Evolutionary conservation across 805 yeast species (phyloP).

Genomic region (Candida parachauliodes): DNA sequence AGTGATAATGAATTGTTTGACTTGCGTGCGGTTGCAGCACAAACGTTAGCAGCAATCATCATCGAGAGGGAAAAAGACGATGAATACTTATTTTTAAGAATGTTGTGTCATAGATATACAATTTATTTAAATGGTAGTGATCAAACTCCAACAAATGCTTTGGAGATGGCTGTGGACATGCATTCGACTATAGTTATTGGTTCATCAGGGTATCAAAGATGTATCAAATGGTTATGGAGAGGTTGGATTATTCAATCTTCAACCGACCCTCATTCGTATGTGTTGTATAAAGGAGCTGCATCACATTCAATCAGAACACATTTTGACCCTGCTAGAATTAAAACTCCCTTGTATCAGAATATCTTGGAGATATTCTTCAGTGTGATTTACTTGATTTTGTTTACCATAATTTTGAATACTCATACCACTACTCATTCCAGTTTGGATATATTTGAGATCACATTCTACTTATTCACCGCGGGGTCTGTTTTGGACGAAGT

Average conservation of each 20-base stretch:
- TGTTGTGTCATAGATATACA: conserved; percentile 73
- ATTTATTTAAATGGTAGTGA: conserved; percentile 62
- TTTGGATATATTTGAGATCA: conserved; percentile 46
- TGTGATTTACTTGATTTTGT: conserved; percentile 56
- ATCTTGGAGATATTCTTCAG: conserved; percentile 66
- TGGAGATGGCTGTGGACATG: conserved; percentile 83
- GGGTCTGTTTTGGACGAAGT: conserved; percentile 69
- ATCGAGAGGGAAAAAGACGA: conserved; percentile 62
- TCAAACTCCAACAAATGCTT: conserved; percentile 63
- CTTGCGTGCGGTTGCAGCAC: conserved; percentile 66
- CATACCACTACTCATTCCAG: conserved; percentile 37
- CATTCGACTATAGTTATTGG: conserved; percentile 76
- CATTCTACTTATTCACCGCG: conserved; percentile 62
- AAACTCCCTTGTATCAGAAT: conserved; percentile 82
- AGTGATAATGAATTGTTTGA: conserved; percentile 63
- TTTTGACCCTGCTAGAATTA: conserved; percentile 78
- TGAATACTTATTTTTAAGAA: conserved; percentile 62
- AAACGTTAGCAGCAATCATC: conserved; percentile 63
- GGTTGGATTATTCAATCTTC: conserved; percentile 87
- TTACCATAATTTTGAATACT: conserved; percentile 60
- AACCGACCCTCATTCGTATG: conserved; percentile 64
- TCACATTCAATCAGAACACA: conserved; percentile 55
- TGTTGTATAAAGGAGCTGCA: conserved; percentile 56
- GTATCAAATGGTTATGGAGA: conserved; percentile 87
- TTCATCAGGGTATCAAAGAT: conserved; percentile 78